Percentiles rank a stretch among this genome's conserved stretches.
phyloP scores from a whole-genome alignment of 352 stramenopile species.

The Phytophthora podocarpi region DNA sequence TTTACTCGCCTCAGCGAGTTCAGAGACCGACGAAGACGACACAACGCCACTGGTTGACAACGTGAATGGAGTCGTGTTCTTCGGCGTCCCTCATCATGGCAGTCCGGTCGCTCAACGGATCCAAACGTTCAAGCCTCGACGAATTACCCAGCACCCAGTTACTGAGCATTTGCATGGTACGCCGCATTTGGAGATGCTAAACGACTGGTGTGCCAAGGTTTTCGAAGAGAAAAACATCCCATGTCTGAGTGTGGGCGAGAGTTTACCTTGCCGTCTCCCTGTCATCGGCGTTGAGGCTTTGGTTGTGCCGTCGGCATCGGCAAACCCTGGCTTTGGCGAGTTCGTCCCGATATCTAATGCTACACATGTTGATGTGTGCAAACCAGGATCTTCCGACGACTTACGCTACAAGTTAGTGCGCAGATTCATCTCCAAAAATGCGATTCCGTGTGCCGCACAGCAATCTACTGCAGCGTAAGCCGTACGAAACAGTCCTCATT shows the following conservation, averaged over 20 bases:
- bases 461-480: conserved; percentile 14
- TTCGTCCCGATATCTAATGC: conserved; percentile 64
- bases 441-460: neutral
- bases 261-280: conserved; percentile 59
- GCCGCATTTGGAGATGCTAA: conserved; percentile 77
- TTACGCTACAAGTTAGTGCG: conserved; percentile 63
- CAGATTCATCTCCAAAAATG: conserved; percentile 62
- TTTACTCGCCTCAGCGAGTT: conserved; percentile 53
- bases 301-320: conserved; percentile 68
- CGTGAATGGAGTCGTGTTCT: conserved; percentile 81
- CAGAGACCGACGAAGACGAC: conserved; percentile 4
- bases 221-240: conserved; percentile 60
- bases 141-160: conserved; percentile 66
- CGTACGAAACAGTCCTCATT: conserved; percentile 2
- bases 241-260: conserved; percentile 73
- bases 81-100: conserved; percentile 79
- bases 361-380: conserved; percentile 83
- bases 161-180: conserved; percentile 80
- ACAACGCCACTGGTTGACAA: conserved; percentile 50
- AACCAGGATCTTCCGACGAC: conserved; percentile 60
- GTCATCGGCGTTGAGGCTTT: conserved; percentile 76
- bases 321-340: conserved; percentile 76
- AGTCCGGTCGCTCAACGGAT: conserved; percentile 73
- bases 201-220: conserved; percentile 69
- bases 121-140: conserved; percentile 56